Evolutionary conservation across 2,329 filamentous ascomycete genomes (phyloP).

Genomic region (Lecanicillium sp.): DNA sequence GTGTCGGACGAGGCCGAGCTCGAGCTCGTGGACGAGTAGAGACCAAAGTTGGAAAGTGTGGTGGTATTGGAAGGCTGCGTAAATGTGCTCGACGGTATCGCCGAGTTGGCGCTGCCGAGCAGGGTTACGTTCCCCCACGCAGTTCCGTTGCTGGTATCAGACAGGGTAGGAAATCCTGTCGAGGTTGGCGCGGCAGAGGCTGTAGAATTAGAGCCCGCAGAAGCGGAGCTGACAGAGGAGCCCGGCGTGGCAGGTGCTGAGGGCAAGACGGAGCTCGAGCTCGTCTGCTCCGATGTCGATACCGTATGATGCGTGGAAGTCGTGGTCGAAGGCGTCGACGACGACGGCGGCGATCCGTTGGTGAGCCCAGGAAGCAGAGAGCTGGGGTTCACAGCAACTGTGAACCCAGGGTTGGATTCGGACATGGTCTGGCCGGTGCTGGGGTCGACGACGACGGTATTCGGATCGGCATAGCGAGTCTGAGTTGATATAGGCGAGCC

Average conservation of each 20-base stretch:
- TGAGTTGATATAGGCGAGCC: conserved; percentile 40
- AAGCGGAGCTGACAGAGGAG: too few species aligned
- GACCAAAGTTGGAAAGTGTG: conserved; percentile 1
- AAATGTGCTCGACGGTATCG: not conserved
- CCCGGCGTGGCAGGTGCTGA: not conserved
- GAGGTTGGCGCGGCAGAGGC: not conserved
- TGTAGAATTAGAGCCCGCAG: too few species aligned
- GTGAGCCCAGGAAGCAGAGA: conserved; percentile 1
- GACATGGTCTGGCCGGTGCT: conserved; percentile 32
- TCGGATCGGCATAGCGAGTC: conserved; percentile 35
- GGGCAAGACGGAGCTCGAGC: not conserved
- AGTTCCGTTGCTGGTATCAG: conserved; percentile 11
- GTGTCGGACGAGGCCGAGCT: not conserved
- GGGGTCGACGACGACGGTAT: conserved; percentile 32
- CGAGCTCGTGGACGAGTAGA: not conserved
- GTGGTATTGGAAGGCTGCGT: not conserved
- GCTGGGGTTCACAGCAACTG: conserved; percentile 6
- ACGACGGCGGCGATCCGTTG: not conserved
- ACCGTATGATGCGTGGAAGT: conserved; percentile 14
- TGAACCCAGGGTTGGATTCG: conserved; percentile 23
- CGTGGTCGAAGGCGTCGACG: conserved; percentile 8
- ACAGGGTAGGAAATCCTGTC: conserved; percentile 5
- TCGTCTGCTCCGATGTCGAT: conserved; percentile 10
- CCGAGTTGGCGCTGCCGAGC: not conserved
- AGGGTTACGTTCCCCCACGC: conserved; percentile 7